Conservation (phyloP, 1,284 basidiomycete genomes). For the Tilletia walkeri region DNA sequence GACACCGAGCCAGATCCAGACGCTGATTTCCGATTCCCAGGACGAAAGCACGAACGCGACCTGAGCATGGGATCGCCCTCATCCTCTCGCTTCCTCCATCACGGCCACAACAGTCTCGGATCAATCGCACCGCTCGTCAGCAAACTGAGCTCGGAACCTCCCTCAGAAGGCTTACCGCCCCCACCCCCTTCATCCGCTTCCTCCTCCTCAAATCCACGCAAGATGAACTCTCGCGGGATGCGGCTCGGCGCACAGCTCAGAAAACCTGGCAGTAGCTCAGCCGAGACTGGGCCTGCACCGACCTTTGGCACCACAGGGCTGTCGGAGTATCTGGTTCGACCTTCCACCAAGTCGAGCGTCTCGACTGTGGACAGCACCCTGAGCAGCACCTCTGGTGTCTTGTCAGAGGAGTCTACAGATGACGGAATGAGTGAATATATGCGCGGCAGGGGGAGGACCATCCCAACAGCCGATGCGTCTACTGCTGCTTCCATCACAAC, state of each 20-base stretch:
- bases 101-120: not conserved
- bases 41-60: not conserved
- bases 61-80: not conserved
- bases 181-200: not conserved
- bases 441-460: no score
- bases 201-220: not conserved
- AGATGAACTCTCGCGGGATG: slow-evolving; percentile 16
- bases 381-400: no score
- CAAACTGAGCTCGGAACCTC: not conserved
- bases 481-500: no score
- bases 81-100: not conserved
- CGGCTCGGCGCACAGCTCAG: slow-evolving; percentile 3
- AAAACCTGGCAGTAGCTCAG: not conserved
- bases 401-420: no score
- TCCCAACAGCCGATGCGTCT: no score
- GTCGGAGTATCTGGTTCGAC: no score
- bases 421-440: no score
- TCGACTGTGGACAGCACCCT: no score
- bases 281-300: not conserved
- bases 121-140: not conserved
- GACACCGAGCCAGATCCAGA: not conserved
- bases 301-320: no score
- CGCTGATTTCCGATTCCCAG: not conserved
- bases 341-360: no score
- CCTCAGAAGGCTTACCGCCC: not conserved